phyloP scores from a whole-genome alignment of 176 grass and related monocot genomes.

The Calamus simplicifolius region DNA sequence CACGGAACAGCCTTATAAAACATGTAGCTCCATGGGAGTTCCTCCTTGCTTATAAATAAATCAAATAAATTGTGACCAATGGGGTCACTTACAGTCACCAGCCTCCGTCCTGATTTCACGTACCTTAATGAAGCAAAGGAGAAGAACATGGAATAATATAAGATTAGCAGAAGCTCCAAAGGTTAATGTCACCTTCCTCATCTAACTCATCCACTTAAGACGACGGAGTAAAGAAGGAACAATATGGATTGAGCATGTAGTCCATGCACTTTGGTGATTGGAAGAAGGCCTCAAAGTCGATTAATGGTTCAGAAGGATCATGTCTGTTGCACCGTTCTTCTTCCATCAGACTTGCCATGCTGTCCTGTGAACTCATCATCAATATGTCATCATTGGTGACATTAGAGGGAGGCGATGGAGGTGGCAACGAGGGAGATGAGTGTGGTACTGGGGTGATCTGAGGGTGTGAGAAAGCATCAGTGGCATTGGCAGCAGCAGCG shows the following conservation, averaged over 20 bases:
- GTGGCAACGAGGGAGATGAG: neutral
- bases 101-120: constrained; percentile 14
- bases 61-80: constrained; percentile 22
- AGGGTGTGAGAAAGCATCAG: neutral
- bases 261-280: constrained; percentile 91
- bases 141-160: constrained; percentile 12
- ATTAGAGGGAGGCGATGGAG: neutral
- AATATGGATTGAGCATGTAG: constrained; percentile 50
- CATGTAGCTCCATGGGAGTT: constrained; percentile 67
- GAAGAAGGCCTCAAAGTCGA: constrained; percentile 60
- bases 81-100: constrained; percentile 16
- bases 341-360: neutral
- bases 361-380: constrained; percentile 9
- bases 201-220: constrained; percentile 47
- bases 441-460: too few species aligned
- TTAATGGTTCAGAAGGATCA: neutral
- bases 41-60: constrained; percentile 11
- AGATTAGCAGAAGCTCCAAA: constrained; percentile 77
- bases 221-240: constrained; percentile 51
- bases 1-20: constrained; percentile 76
- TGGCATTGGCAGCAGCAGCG: constrained; percentile 20
- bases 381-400: neutral
- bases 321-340: constrained; percentile 13
- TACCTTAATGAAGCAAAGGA: constrained; percentile 27
- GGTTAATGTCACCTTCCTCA: constrained; percentile 68